These are phyloP conservation scores for Arthrobotrys musiformis DNA, from an alignment of 2,329 filamentous ascomycete genomes.

Conservation along the genomic window DNA sequence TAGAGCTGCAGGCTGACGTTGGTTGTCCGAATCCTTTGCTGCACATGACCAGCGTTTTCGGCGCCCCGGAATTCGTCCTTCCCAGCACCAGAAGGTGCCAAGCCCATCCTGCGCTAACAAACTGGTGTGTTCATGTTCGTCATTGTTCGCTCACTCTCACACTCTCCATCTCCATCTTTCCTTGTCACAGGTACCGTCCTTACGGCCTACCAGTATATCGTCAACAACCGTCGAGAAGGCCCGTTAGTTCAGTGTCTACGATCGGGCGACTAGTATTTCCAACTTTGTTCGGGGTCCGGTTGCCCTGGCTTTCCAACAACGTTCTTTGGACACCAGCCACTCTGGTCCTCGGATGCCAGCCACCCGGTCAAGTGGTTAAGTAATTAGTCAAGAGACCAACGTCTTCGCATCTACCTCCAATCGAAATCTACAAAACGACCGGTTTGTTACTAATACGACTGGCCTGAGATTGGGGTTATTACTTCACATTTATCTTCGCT, in stretches of 20 bases:
- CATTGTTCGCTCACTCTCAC: slow-evolving; percentile 42
- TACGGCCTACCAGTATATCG: neutral
- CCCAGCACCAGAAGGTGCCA: slow-evolving; percentile 24
- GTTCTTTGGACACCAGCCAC: neutral
- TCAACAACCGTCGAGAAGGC: neutral
- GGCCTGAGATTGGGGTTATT: neutral
- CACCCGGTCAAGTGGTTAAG: neutral
- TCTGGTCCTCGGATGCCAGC: neutral
- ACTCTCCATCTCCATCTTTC: slow-evolving; percentile 33
- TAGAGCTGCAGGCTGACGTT: slow-evolving; percentile 44
- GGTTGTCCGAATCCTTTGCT: slow-evolving; percentile 6
- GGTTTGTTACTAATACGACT: neutral
- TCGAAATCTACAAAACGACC: neutral
- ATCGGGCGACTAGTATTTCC: neutral
- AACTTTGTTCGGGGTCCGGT: neutral
- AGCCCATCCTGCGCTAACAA: slow-evolving; percentile 23
- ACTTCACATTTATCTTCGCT: neutral
- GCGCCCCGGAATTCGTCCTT: slow-evolving; percentile 36
- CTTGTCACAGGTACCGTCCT: neutral
- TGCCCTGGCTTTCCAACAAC: neutral
- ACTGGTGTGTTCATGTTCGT: slow-evolving; percentile 24
- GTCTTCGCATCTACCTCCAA: neutral
- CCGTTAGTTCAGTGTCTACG: neutral
- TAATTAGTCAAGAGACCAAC: neutral
- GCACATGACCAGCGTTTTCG: slow-evolving; percentile 45